Percentiles rank a stretch among this genome's conserved stretches.
Conservation (phyloP, 2,329 filamentous ascomycete genomes). For the Exophiala sp. region DNA sequence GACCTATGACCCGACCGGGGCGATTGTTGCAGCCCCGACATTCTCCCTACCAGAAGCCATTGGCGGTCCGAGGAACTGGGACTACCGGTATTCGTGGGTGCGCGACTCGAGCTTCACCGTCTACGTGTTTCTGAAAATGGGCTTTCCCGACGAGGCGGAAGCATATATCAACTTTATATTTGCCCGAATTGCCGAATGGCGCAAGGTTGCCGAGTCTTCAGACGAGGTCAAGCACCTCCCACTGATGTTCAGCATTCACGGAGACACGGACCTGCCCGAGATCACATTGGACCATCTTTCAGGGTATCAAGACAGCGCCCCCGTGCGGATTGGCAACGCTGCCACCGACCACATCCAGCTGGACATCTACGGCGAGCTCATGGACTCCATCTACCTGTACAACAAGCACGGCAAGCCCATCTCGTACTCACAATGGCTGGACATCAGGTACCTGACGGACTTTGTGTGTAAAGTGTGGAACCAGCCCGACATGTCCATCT, state of each 20-base stretch:
- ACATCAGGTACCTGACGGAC: constrained; percentile 62
- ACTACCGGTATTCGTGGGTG: constrained; percentile 62
- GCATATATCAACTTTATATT: constrained; percentile 74
- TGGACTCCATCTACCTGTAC: constrained; percentile 71
- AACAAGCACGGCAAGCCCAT: constrained; percentile 74
- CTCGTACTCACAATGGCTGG: constrained; percentile 69
- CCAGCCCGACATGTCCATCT: constrained; percentile 72
- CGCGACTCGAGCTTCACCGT: constrained; percentile 72
- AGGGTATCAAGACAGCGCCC: constrained; percentile 63
- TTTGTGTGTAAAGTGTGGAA: constrained; percentile 64
- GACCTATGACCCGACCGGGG: constrained; percentile 71
- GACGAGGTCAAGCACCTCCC: constrained; percentile 46
- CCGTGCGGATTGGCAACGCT: constrained; percentile 70
- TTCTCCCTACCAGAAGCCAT: constrained; percentile 72
- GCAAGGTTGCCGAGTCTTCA: constrained; percentile 50
- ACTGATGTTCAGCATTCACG: constrained; percentile 76
- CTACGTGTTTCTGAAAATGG: constrained; percentile 68
- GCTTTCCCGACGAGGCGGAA: constrained; percentile 69
- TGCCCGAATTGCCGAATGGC: constrained; percentile 59
- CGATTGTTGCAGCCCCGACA: constrained; percentile 68
- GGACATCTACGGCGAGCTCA: constrained; percentile 72
- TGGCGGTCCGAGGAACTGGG: constrained; percentile 55
- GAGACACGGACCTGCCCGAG: constrained; percentile 68
- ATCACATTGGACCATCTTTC: constrained; percentile 62
- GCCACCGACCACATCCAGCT: constrained; percentile 71